Evolutionary conservation across 441 rosid species (phyloP), one percentile per base, ranked within the genome.

Genomic region (Pelargonium citronellum): DNA sequence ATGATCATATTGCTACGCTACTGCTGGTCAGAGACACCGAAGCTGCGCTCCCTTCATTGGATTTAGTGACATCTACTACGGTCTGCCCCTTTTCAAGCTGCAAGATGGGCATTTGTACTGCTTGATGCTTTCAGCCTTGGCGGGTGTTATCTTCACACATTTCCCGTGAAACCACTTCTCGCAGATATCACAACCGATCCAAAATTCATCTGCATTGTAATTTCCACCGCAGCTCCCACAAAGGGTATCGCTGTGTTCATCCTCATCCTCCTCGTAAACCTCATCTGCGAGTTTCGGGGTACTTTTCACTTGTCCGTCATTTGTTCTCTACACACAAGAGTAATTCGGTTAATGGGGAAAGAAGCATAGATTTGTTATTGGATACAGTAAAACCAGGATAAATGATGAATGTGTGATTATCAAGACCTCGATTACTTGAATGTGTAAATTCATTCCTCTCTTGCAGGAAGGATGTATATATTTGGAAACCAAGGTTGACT

Each of bases 151-250:
- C 92, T 94, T 94, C 73, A 94, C 99, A 15, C 99, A 91, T 75
- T 86, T 86, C 2, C 99, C 97, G 69, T 90, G 99, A 86, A 90
- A 91, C 98, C 97, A 91, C 83, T 81, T 85, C 85, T 94, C 97
- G 12, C 96, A 91, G 24, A 84, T 77, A 72, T 94, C 98, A 4
- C 97, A 91, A 83, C 93, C 86, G 69, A 94, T 94, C 98, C 97
- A 91, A 72, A 94, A 94, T 67, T 91, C 97, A 57, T 93, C 95
- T 4, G 85, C 75, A 34, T 86, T 96, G 75, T 94, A 94, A 82
- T 88, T 87, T 57, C 91, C 94, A 62, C 97, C 96, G 43, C 97
- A 94, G 11, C 97, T 96, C 64, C 97, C 97, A 69, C 99, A 94
- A 19, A 86, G 81, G 20, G 97, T 55, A 16, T 55, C 94, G 20